These are phyloP conservation scores for Schoenoplectus tabernaemontani DNA, from an alignment of 202 grass and related monocot genomes.

Conservation along the genomic window DNA sequence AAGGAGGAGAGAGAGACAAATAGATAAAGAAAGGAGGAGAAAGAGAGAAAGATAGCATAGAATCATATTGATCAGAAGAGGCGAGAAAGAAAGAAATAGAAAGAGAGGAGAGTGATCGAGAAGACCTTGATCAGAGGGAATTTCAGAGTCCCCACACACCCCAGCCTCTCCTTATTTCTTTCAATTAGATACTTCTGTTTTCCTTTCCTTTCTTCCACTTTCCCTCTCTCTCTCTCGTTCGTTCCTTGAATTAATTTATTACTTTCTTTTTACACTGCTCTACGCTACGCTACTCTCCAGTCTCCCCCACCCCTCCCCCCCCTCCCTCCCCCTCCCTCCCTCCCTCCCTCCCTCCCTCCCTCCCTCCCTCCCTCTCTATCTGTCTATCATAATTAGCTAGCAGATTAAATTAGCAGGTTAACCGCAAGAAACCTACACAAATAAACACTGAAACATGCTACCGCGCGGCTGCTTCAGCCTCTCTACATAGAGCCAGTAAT, in stretches of 20 bases:
- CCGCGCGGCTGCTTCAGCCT: constrained; percentile 9
- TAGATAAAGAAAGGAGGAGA: not conserved
- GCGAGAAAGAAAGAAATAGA: constrained; percentile 19
- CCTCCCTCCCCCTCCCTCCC: not conserved
- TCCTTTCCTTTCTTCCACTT: not conserved
- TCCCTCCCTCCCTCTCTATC: not conserved
- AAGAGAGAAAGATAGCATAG: not conserved
- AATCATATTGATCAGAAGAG: not conserved
- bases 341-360: not conserved
- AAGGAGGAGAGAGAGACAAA: constrained; percentile 8
- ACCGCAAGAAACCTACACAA: constrained; percentile 14
- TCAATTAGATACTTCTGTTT: constrained; percentile 7
- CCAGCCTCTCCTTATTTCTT: not conserved
- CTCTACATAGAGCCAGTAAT: constrained; percentile 17
- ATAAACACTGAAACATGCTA: constrained; percentile 33
- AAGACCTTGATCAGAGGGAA: constrained; percentile 67
- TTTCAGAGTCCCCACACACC: constrained; percentile 82
- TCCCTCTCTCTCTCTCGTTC: not conserved
- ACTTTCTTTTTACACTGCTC: not conserved
- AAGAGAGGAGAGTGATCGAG: constrained; percentile 55
- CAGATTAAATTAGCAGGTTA: not conserved
- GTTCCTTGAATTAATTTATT: constrained; percentile 1
- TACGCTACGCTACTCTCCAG: not conserved
- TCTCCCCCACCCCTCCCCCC: constrained; percentile 7
- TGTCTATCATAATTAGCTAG: not conserved